A percentile compares a stretch with the other conserved stretches of the same genome.
Conservation (phyloP, 2,329 filamentous ascomycete species). For the Ilyonectria robusta region DNA sequence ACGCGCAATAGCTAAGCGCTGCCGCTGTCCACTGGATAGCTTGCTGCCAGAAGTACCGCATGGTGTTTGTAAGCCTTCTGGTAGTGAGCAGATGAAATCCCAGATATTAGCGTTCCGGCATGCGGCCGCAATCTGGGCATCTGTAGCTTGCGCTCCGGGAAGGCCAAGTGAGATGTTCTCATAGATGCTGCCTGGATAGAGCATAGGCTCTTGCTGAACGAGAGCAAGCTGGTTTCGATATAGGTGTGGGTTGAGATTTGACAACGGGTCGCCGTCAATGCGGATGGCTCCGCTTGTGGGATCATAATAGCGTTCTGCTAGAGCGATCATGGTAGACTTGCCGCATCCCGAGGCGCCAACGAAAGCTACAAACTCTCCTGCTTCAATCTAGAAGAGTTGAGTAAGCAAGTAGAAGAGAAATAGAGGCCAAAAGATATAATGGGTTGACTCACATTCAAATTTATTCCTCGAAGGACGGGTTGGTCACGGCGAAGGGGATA, state of each 20-base stretch:
- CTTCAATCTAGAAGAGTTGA: conserved; percentile 4
- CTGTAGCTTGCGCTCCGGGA: conserved; percentile 26
- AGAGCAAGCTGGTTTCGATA: conserved; percentile 49
- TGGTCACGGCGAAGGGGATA: neutral
- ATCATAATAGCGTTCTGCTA: conserved; percentile 62
- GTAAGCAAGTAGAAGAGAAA: neutral
- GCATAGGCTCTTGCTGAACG: conserved; percentile 57
- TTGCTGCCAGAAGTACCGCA: neutral
- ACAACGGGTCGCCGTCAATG: conserved; percentile 37
- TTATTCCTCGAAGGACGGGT: neutral
- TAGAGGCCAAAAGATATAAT: conserved; percentile 1
- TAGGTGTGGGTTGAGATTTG: neutral
- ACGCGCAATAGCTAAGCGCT: conserved; percentile 8
- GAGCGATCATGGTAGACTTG: conserved; percentile 71
- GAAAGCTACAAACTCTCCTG: conserved; percentile 65
- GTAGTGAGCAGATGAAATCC: conserved; percentile 55
- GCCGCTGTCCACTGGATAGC: conserved; percentile 8
- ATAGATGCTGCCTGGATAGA: conserved; percentile 65
- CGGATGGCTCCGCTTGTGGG: conserved; percentile 50
- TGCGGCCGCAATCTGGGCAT: conserved; percentile 55
- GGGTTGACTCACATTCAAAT: neutral
- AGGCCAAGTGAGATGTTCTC: conserved; percentile 68
- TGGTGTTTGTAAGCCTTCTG: conserved; percentile 8
- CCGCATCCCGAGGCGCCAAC: conserved; percentile 72
- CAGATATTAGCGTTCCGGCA: conserved; percentile 63